Base-by-base conservation (phyloP, 176 grass and related monocot genomes). In the Oryza longistaminata region DNA sequence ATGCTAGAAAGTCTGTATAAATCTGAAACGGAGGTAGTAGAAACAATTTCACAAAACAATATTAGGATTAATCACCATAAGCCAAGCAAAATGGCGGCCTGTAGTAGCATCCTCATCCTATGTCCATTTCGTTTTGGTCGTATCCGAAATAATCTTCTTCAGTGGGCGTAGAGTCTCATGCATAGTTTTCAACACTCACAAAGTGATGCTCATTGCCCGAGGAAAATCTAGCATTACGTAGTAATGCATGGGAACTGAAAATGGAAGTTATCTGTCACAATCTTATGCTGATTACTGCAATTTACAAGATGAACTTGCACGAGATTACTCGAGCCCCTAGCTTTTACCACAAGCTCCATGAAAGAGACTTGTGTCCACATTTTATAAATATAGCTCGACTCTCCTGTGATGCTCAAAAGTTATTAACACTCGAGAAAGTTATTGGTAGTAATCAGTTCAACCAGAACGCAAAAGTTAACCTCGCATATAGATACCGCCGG, bases 361-460 rank as follows among this genome's bases (percentile, higher is more conserved):
- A 64, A 64, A 66, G 34, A 27, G 60, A 67, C 48, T 19, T 19
- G 19, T 24, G 58, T 15, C 65, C 16, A 19, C 35, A 71, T n/a
- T 62, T 44, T 62, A 43, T 43, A 39, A 39, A 40, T 40, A 72
- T n/a, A n/a, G n/a, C n/a, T n/a, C n/a, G n/a, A n/a, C n/a, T n/a
- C n/a, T n/a, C n/a, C n/a, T n/a, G n/a, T n/a, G n/a, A n/a, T n/a
- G n/a, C n/a, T n/a, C 29, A 19, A 50, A 66, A 11, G 70, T 52
- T 74, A 50, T 25, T 46, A 35, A 66, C 12, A 35, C 27, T n/a
- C n/a, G n/a, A n/a, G 6, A 22, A 7, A 43, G 37, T 49, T 29
- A 70, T 2, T 81, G 42, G 75, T n/a, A 78, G 33, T 72, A 62
- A 62, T n/a, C 79, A 42, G 66, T 27, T 53, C 29, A 67, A n/a